phyloP scores from a whole-genome alignment of 306 rosid species.

The Psophocarpus tetragonolobus region DNA sequence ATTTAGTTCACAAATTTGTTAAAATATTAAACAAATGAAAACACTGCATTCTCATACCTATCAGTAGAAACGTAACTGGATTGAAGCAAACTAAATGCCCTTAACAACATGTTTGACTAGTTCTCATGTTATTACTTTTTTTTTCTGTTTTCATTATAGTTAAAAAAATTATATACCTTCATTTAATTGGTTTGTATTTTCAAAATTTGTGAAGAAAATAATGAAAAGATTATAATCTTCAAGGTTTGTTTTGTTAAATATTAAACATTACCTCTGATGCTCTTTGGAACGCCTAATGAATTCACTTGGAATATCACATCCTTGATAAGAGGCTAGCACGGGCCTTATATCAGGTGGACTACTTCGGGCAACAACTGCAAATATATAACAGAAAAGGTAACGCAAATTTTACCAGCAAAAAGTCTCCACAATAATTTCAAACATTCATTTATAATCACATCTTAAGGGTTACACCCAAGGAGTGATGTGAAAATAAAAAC shows the following conservation, averaged over 20 bases:
- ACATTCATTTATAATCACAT: constrained; percentile 5
- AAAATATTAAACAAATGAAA: neutral
- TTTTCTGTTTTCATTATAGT: neutral
- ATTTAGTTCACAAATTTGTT: neutral
- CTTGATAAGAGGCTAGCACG: constrained; percentile 83
- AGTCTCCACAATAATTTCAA: neutral
- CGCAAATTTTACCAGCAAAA: constrained; percentile 24
- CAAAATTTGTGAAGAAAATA: neutral
- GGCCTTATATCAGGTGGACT: constrained; percentile 88
- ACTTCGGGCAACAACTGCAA: constrained; percentile 88
- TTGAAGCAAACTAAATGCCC: neutral
- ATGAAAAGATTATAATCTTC: neutral
- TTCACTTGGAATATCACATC: constrained; percentile 80
- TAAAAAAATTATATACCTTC: neutral
- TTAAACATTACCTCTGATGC: constrained; percentile 57
- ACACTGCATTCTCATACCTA: neutral
- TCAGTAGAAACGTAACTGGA: neutral
- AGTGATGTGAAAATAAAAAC: constrained; percentile 48
- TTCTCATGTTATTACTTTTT: neutral
- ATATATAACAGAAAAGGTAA: constrained; percentile 26
- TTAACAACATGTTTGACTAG: neutral
- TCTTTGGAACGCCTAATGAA: constrained; percentile 86
- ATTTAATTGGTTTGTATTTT: neutral
- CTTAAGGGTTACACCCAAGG: constrained; percentile 60
- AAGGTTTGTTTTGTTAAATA: neutral